These are phyloP conservation scores for Cyclotella choctawhatcheeana DNA, from an alignment of 108 stramenopile species.

Conservation along the genomic window DNA sequence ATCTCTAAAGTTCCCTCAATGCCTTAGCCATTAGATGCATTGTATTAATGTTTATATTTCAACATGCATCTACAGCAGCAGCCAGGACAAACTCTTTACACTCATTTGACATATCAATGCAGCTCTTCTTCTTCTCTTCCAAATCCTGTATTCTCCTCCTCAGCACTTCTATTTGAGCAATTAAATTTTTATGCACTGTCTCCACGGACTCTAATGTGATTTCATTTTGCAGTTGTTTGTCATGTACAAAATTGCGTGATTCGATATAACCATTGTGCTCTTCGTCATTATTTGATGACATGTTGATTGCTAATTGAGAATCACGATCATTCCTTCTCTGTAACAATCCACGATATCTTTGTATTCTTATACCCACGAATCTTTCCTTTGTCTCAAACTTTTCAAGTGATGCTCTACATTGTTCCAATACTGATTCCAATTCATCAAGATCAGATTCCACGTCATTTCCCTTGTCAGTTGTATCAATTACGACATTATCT, in stretches of 20 bases:
- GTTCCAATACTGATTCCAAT: constrained; percentile 7
- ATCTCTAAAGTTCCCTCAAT: no score
- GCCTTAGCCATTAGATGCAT: no score
- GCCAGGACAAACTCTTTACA: constrained; percentile 21
- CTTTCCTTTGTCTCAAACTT: constrained; percentile 24
- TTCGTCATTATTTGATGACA: constrained; percentile 2
- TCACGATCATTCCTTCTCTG: constrained; percentile 4
- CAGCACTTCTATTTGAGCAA: constrained; percentile 29
- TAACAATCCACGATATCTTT: constrained; percentile 11
- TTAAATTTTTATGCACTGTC: constrained; percentile 7
- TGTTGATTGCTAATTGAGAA: no score
- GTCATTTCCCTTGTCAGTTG: neutral
- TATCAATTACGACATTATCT: neutral
- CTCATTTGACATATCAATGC: constrained; percentile 12
- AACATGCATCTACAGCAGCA: constrained; percentile 9
- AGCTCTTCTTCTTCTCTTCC: constrained; percentile 13
- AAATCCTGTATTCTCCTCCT: constrained; percentile 24
- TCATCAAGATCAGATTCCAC: constrained; percentile 8
- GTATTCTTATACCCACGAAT: constrained; percentile 13
- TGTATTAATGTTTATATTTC: no score
- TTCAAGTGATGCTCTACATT: constrained; percentile 21
- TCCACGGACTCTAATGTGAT: constrained; percentile 13
- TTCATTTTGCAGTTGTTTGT: neutral
- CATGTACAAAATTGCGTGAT: neutral
- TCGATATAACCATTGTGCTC: constrained; percentile 2